Conservation (phyloP, 345 rosid species). For the Eucalyptus pumila region DNA sequence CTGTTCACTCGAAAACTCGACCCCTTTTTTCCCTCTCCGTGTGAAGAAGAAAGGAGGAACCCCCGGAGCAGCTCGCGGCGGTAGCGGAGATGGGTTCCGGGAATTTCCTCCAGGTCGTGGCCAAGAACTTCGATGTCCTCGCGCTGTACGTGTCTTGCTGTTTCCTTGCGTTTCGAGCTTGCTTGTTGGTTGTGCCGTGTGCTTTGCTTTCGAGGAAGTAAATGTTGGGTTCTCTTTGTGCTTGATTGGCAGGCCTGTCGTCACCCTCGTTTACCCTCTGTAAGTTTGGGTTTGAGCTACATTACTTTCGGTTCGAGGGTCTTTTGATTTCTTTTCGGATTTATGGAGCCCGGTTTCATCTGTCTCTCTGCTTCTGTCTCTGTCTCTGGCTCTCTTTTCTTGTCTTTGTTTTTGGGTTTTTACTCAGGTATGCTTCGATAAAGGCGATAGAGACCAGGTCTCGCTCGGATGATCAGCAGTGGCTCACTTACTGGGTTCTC, state of each 20-base stretch:
- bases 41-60: not conserved
- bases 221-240: not conserved
- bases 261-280: conserved; percentile 88
- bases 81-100: not conserved
- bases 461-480: conserved; percentile 73
- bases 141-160: conserved; percentile 44
- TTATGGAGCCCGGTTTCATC: not conserved
- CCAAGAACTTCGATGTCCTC: conserved; percentile 78
- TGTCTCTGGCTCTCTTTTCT: not conserved
- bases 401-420: not conserved
- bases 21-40: not conserved
- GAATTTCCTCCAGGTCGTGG: conserved; percentile 44
- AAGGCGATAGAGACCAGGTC: conserved; percentile 85
- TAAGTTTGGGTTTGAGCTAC: conserved; percentile 22
- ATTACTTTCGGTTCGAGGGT: not conserved
- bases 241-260: conserved; percentile 54
- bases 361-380: not conserved
- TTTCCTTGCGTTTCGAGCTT: not conserved
- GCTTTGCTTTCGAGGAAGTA: not conserved
- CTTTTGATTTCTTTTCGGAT: not conserved
- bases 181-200: not conserved
- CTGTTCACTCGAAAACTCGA: not conserved
- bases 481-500: conserved; percentile 96
- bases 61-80: not conserved
- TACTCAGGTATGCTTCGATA: conserved; percentile 66